Conservation (phyloP, 2,329 filamentous ascomycete species). For the Lecanosticta acicola region DNA sequence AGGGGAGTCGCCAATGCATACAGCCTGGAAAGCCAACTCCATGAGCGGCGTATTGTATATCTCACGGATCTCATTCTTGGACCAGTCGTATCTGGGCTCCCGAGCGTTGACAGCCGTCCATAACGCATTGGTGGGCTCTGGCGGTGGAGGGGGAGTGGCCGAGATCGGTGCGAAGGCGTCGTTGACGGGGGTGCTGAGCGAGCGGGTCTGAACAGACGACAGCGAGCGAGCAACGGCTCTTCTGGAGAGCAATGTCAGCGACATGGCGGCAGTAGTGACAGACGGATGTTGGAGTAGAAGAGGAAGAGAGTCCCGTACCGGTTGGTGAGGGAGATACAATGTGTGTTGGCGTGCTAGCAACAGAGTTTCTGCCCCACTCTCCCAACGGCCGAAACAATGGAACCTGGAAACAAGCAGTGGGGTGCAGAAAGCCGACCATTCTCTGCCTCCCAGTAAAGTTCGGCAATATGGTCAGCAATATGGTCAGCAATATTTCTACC, state of each 20-base stretch:
- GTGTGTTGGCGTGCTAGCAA: no score
- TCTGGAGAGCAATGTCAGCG: conserved; percentile 22
- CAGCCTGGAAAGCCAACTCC: conserved; percentile 51
- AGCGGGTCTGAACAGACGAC: conserved; percentile 15
- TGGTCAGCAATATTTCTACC: no score
- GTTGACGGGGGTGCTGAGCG: conserved; percentile 34
- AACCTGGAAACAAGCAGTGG: no score
- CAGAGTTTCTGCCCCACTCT: no score
- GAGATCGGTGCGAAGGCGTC: conserved; percentile 29
- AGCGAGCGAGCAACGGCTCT: conserved; percentile 20
- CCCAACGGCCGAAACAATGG: no score
- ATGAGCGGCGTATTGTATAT: conserved; percentile 79
- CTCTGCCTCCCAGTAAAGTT: no score
- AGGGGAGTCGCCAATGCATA: conserved; percentile 14
- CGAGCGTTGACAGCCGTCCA: conserved; percentile 54
- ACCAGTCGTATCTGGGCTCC: conserved; percentile 67
- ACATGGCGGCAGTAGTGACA: conserved; percentile 17
- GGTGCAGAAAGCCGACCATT: no score
- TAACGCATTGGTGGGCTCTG: conserved; percentile 31
- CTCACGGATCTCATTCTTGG: conserved; percentile 70
- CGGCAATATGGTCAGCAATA: no score
- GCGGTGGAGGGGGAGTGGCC: conserved; percentile 22
- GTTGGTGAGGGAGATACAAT: no score
- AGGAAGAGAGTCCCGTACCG: no score
- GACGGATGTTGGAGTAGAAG: no score